Conservation (phyloP, 129 eudicot genomes). For the Chrysanthemum lavandulifolium region DNA sequence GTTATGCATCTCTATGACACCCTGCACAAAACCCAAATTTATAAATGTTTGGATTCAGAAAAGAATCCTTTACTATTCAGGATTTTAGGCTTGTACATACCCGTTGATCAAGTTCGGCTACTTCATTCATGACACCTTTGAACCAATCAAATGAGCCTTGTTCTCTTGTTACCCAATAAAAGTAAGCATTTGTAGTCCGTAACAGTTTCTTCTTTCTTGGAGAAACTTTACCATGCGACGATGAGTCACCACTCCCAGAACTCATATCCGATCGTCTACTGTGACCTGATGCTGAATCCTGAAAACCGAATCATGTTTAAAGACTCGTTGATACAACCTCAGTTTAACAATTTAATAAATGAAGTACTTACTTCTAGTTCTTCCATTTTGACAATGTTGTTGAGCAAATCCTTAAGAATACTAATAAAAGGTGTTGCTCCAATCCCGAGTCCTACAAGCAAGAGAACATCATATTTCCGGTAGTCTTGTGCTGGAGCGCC, state of each 20-base stretch:
- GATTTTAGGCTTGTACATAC: conserved; percentile 33
- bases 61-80: not conserved
- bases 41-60: not conserved
- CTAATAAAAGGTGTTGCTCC: conserved; percentile 99
- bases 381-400: conserved; percentile 89
- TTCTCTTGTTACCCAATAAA: conserved; percentile 98
- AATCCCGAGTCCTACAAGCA: conserved; percentile 95
- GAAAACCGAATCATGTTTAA: conserved; percentile 21
- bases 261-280: conserved; percentile 70
- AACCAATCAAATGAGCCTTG: conserved; percentile 99
- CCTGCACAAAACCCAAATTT: conserved; percentile 39
- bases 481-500: conserved; percentile 99
- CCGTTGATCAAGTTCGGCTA: conserved; percentile 93
- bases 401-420: conserved; percentile 88
- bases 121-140: conserved; percentile 98
- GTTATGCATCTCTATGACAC: conserved; percentile 99
- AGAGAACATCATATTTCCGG: conserved; percentile 78
- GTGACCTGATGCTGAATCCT: conserved; percentile 69
- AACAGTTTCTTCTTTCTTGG: conserved; percentile 59
- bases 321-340: not conserved
- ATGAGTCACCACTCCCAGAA: conserved; percentile 46
- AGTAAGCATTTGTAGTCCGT: conserved; percentile 90
- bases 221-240: conserved; percentile 42
- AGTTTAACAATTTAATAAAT: not conserved
- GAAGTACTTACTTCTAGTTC: conserved; percentile 68